phyloP scores from a whole-genome alignment of 331 rosid genomes.

The Quercus lobata region DNA sequence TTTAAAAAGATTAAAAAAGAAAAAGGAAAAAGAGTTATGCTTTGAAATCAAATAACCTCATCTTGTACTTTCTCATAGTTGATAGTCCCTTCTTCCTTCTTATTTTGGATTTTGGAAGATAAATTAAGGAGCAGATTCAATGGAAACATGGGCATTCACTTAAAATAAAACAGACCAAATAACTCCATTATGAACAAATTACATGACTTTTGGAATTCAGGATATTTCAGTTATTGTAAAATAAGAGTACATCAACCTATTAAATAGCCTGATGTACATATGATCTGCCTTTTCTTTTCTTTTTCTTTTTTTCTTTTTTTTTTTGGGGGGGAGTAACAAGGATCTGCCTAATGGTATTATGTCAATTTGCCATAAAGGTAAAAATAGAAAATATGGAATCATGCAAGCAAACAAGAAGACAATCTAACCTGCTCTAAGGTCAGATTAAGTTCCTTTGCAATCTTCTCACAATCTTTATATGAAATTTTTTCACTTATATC shows the following conservation, averaged over 20 bases:
- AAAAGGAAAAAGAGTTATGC: neutral
- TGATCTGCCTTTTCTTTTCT: too few relatives aligned
- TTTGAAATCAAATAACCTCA: neutral
- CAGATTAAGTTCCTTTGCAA: conserved; percentile 86
- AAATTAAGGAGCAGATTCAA: neutral
- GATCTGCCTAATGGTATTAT: neutral
- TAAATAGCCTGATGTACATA: too few relatives aligned
- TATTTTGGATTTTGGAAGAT: neutral
- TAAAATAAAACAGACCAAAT: too few relatives aligned
- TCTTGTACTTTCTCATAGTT: neutral
- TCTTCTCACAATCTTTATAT: conserved; percentile 70
- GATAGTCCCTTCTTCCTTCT: neutral
- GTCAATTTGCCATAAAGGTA: conserved; percentile 1
- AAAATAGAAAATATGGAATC: conserved; percentile 18
- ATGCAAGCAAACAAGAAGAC: conserved; percentile 17
- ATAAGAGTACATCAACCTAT: too few relatives aligned
- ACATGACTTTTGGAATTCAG: too few relatives aligned
- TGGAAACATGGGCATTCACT: too few relatives aligned
- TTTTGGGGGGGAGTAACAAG: too few relatives aligned
- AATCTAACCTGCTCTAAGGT: conserved; percentile 78
- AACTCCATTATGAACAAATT: too few relatives aligned
- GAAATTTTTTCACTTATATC: conserved; percentile 55
- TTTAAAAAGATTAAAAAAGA: too few relatives aligned
- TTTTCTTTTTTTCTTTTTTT: too few relatives aligned
- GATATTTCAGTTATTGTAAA: too few relatives aligned